Conservation (phyloP, 2,329 filamentous ascomycete species). For the Epichloe gansuensis region DNA sequence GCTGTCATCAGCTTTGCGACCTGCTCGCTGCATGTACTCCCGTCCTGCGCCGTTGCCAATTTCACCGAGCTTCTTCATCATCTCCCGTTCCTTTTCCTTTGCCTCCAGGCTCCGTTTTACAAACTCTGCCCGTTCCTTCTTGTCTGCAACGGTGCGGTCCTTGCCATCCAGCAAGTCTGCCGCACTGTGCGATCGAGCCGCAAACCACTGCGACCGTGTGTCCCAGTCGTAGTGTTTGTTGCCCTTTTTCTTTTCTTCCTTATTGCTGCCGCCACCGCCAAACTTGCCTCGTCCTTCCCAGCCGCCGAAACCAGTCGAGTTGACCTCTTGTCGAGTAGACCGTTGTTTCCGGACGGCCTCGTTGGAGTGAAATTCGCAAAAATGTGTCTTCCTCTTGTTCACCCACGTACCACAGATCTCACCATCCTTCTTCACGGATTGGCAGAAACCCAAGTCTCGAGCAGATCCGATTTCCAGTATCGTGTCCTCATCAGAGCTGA, state of each 20-base stretch:
- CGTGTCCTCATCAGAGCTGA: slow-evolving; percentile 77
- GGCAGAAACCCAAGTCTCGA: slow-evolving; percentile 80
- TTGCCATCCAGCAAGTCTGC: slow-evolving; percentile 54
- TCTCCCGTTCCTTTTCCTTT: slow-evolving; percentile 58
- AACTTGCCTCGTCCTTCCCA: slow-evolving; percentile 20
- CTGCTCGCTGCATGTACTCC: slow-evolving; percentile 51
- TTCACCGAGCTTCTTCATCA: slow-evolving; percentile 53
- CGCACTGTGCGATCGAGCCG: slow-evolving; percentile 37
- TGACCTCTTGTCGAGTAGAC: slow-evolving; percentile 64
- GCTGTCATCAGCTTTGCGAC: slow-evolving; percentile 9
- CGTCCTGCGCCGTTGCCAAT: slow-evolving; percentile 53
- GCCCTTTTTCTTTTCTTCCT: slow-evolving; percentile 10
- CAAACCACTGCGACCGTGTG: slow-evolving; percentile 44
- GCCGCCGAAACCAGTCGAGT: slow-evolving; percentile 44
- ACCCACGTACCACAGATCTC: slow-evolving; percentile 72
- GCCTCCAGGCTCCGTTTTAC: slow-evolving; percentile 51
- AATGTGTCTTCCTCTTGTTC: slow-evolving; percentile 75
- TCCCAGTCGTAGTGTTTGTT: slow-evolving; percentile 41
- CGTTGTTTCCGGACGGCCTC: slow-evolving; percentile 58
- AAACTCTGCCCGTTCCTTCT: slow-evolving; percentile 51
- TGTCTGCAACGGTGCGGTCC: slow-evolving; percentile 42
- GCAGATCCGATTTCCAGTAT: slow-evolving; percentile 79
- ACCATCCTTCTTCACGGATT: slow-evolving; percentile 73
- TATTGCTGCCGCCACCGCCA: slow-evolving; percentile 2
- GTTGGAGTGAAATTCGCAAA: slow-evolving; percentile 88